Conservation (phyloP, 805 yeast genomes). For the Wickerhamomyces canadensis region DNA sequence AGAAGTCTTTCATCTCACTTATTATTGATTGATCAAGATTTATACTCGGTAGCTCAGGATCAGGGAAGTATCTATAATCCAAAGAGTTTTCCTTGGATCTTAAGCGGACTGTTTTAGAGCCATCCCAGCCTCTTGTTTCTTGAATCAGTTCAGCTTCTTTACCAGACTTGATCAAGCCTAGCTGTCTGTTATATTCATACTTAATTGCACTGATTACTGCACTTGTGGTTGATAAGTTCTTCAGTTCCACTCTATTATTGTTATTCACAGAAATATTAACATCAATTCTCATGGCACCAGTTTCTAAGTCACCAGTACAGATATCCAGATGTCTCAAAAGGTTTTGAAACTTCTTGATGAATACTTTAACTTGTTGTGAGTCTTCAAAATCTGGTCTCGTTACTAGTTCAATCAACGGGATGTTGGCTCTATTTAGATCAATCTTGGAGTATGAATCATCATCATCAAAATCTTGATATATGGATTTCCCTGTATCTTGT, state of each 20-base stretch:
- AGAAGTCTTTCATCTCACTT: slow-evolving; percentile 30
- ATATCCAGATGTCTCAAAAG: slow-evolving; percentile 63
- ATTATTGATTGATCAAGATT: slow-evolving; percentile 38
- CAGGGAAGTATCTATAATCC: slow-evolving; percentile 94
- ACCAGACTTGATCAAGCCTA: slow-evolving; percentile 37
- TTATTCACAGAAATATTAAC: slow-evolving; percentile 81
- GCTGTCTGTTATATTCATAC: slow-evolving; percentile 71
- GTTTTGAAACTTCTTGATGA: slow-evolving; percentile 75
- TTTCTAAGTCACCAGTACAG: slow-evolving; percentile 86
- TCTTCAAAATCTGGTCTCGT: slow-evolving; percentile 80
- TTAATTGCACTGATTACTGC: slow-evolving; percentile 74
- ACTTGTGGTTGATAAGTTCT: slow-evolving; percentile 79
- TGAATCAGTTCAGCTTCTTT: slow-evolving; percentile 24
- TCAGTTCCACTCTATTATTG: slow-evolving; percentile 77
- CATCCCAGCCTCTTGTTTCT: slow-evolving; percentile 94
- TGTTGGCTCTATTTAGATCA: slow-evolving; percentile 80
- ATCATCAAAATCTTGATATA: slow-evolving; percentile 34
- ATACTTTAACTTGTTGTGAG: slow-evolving; percentile 65
- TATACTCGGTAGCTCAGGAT: slow-evolving; percentile 75
- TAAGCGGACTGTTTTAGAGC: slow-evolving; percentile 55
- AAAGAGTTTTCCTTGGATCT: slow-evolving; percentile 76
- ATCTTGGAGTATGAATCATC: slow-evolving; percentile 38
- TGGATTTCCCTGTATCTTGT: slow-evolving; percentile 88
- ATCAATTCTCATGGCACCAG: slow-evolving; percentile 93
- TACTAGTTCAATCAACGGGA: slow-evolving; percentile 85